Conservation (phyloP, 208 protist genomes). For the Phytomonas sp. region DNA sequence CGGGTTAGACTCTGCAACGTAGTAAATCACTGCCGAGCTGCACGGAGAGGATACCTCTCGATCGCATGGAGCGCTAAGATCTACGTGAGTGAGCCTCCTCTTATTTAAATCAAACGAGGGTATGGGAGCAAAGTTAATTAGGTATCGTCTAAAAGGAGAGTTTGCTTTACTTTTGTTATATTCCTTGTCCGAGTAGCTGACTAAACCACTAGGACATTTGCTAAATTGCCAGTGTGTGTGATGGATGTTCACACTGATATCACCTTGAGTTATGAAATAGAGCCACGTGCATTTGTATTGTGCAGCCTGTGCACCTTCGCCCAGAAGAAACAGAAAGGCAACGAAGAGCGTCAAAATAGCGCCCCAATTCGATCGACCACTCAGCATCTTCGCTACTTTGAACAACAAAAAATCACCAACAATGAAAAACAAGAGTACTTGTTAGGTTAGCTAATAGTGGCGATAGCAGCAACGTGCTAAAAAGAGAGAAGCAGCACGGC, state of each 20-base stretch:
- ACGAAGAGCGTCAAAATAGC: neutral
- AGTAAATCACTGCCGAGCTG: neutral
- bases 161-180: neutral
- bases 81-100: neutral
- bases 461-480: neutral
- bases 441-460: neutral
- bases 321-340: constrained; percentile 5
- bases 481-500: neutral
- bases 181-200: neutral
- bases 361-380: neutral
- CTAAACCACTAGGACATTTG: neutral
- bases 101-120: neutral
- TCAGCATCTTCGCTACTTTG: neutral
- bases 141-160: neutral
- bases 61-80: neutral
- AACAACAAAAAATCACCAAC: neutral
- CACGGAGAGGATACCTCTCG: neutral
- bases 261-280: neutral
- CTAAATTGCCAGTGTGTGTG: neutral
- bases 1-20: neutral
- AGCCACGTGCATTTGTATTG: neutral
- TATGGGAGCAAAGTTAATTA: neutral
- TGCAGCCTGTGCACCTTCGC: neutral
- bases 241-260: neutral
- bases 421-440: neutral